Evolutionary conservation across 192 early-diverging fungal species (phyloP).

Genomic region (Mortierella alpina): DNA sequence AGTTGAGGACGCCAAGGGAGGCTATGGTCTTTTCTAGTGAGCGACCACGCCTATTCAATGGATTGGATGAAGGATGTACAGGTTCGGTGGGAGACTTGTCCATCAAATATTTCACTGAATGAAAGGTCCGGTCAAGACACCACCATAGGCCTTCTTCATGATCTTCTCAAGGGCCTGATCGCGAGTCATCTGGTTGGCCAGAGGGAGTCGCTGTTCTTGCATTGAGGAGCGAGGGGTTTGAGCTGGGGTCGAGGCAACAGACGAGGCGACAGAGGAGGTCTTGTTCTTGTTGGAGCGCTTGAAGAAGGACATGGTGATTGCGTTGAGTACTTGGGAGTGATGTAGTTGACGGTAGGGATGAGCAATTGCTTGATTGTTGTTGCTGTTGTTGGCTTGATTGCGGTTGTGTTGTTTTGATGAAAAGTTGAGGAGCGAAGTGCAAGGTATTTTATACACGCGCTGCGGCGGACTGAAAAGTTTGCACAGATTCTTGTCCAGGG

Average conservation of each 20-base stretch:
- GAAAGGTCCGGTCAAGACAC: background rate
- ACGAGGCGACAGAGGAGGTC: conserved; percentile 16
- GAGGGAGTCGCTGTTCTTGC: background rate
- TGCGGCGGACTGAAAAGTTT: too few relatives aligned
- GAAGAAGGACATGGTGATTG: conserved; percentile 14
- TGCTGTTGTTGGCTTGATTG: too few relatives aligned
- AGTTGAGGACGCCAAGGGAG: too few relatives aligned
- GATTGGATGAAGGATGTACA: too few relatives aligned
- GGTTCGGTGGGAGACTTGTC: too few relatives aligned
- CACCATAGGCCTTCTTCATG: background rate
- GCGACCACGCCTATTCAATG: too few relatives aligned
- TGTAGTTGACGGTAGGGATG: background rate
- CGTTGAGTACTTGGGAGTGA: background rate
- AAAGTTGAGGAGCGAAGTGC: too few relatives aligned
- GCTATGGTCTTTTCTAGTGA: too few relatives aligned
- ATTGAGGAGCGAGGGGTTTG: conserved; percentile 21
- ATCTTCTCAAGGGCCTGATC: conserved; percentile 1
- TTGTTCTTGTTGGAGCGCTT: conserved; percentile 37
- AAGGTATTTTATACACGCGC: too few relatives aligned
- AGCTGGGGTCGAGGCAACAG: conserved; percentile 13
- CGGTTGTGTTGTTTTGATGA: too few relatives aligned
- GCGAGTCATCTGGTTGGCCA: conserved; percentile 6
- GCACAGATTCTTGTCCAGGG: too few relatives aligned
- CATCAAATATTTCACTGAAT: background rate
- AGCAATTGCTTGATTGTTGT: too few relatives aligned